Evolutionary conservation across 225 moss, liverwort and hornwort genomes (phyloP), one percentile per base, ranked within the genome.

Genomic region (Bryoerythrophyllum caledonicum): DNA sequence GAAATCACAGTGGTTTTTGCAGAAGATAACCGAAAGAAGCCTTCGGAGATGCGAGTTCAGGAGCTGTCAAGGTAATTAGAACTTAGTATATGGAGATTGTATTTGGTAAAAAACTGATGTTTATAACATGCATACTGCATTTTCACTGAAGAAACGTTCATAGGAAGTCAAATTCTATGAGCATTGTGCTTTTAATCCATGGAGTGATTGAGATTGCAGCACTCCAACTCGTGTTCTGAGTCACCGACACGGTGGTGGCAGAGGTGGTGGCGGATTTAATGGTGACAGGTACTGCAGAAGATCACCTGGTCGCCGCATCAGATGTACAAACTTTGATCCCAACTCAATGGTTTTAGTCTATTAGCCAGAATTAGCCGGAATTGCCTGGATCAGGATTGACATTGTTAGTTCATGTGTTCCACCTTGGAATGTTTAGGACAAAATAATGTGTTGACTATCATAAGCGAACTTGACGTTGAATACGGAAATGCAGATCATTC

Each of bases 1-100:
- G 94, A 97, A 64, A 97, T 97, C 5, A 97, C 94, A 49, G 96
- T 97, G 34, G 94, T 97, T n/a, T 97, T 94, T 86, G 96, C 96
- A 9, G 94, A 94, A 60, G 94, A 97, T 74, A 97, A 97, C 52
- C 85, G 96, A 61, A 97, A 97, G 85, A 97, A 97, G 77, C 96
- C 96, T 65, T 90, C 92, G 38, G 94, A 97, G 82, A 97, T 97
- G 96, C 86, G 96, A 72, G 89, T 92, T 30, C 94, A 91, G 75
- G 96, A 97, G 73, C 81, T 92, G 14, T 88, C 87, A 32, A 88
- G 88, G 92, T 92, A 79, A 80, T 17, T 1, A 71, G 70, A 64
- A 56, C 2, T 43, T 54, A 8, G 38, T 48, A 13, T 10, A 15
- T 56, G n/a, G 25, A 37, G 57, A 56, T 58, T 65, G 51, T 30